Evolutionary conservation across 1,284 basidiomycete genomes (phyloP).

Genomic region (Rhodotorula sp.): DNA sequence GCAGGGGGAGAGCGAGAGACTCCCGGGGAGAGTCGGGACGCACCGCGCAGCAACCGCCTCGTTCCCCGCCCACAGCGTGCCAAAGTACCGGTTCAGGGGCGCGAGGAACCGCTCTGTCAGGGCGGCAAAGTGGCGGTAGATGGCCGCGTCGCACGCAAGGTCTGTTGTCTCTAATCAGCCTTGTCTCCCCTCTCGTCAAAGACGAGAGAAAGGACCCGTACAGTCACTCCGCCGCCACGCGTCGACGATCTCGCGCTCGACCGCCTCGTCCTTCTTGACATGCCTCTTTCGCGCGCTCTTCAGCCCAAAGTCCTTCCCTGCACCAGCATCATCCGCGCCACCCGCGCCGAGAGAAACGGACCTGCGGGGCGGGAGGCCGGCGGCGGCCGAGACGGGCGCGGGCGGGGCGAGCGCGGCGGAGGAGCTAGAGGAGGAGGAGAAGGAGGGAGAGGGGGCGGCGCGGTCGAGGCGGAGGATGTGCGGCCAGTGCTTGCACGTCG

Average conservation of each 20-base stretch:
- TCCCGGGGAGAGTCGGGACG: too few species aligned
- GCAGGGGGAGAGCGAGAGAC: slow-evolving; percentile 48
- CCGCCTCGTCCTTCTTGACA: slow-evolving; percentile 67
- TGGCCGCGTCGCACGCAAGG: slow-evolving; percentile 62
- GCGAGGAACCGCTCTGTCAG: slow-evolving; percentile 86
- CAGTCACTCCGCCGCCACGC: slow-evolving; percentile 37
- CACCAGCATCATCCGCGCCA: slow-evolving; percentile 40
- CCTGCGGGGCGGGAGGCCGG: background rate
- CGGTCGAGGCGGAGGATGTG: slow-evolving; percentile 61
- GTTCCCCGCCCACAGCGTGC: slow-evolving; percentile 50
- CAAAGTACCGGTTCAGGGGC: slow-evolving; percentile 89
- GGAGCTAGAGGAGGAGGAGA: background rate
- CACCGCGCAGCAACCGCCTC: slow-evolving; percentile 18
- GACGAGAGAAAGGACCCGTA: slow-evolving; percentile 15
- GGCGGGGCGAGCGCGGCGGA: background rate
- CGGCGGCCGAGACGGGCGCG: background rate
- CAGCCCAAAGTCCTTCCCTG: slow-evolving; percentile 61
- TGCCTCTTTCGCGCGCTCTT: slow-evolving; percentile 77
- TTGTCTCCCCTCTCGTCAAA: background rate
- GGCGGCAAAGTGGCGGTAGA: slow-evolving; percentile 82
- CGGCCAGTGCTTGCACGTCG: slow-evolving; percentile 87
- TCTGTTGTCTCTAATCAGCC: slow-evolving; percentile 52
- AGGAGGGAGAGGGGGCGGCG: background rate
- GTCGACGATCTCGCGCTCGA: slow-evolving; percentile 52
- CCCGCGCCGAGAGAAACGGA: slow-evolving; percentile 9